Base-by-base conservation (phyloP, 495 filamentous ascomycete genomes). In the Penicillium waksmanii region DNA sequence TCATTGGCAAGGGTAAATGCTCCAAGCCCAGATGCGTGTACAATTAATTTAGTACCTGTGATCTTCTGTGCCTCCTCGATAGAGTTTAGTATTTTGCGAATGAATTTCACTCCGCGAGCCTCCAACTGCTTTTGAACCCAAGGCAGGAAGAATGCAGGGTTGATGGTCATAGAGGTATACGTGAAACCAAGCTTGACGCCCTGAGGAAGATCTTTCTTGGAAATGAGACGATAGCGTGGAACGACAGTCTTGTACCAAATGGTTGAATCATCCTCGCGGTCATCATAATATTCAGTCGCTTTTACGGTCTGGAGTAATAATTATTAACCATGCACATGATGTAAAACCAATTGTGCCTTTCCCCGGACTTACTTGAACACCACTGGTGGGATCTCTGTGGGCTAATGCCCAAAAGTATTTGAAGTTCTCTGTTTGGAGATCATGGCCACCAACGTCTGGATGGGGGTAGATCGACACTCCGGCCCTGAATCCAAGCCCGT, bases 211-310 rank as follows among this genome's bases (percentile, higher is more conserved):
- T 66, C 34, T 13, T 25, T 9, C 0, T 21, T 43, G 2, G 50
- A 33, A 6, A 64, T 49, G 5, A 51, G 50, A 13, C 55, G 57
- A 48, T 66, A 66, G 1, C 36, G 50, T 3, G 64, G 64, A 2
- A 66, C 57, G 1, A 66, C 23, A 5, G 34, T 33, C 27, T 66
- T 64, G 44, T 66, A 66, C 64, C 64, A 64, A 21, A 66, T 61
- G 1, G 8, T 56, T 3, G 64, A 61, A 15, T 66, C 64, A 18
- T 66, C 51, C 5, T 55, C 38, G 21, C 64, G 53, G 15, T 66
- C 64, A 38, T 66, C 57, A 27, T 64, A 66, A 21, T 53, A 58
- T 13, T 66, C 64, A 0, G 55, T 66, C 15, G 55, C 57, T 33
- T 64, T 61, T 8, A 65, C 11, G 2, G 58, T 54, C 61, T 61